A percentile compares a stretch with the other conserved stretches of the same genome.
These are phyloP conservation scores for Fraxinus greggii DNA, from an alignment of 305 asterid genomes.

Conservation along the genomic window DNA sequence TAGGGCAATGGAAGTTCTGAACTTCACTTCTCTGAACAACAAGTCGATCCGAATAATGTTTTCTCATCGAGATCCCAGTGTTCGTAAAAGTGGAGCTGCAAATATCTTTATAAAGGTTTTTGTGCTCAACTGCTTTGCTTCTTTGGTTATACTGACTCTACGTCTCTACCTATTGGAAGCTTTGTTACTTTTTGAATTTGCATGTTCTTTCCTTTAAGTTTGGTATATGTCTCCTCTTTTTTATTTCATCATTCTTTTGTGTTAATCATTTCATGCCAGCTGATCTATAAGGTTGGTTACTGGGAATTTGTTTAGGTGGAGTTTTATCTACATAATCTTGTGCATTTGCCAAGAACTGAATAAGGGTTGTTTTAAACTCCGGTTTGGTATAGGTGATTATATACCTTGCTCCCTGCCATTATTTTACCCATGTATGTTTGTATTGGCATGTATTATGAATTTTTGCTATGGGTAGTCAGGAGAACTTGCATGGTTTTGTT, in stretches of 20 bases:
- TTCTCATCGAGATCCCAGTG: conserved; percentile 43
- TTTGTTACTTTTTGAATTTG: background rate
- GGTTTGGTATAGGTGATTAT: background rate
- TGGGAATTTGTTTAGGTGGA: background rate
- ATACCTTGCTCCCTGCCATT: background rate
- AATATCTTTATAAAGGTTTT: conserved; percentile 45
- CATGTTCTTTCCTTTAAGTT: background rate
- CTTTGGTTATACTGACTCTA: background rate
- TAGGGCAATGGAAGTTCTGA: conserved; percentile 37
- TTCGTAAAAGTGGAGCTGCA: conserved; percentile 37
- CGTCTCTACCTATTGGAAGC: background rate
- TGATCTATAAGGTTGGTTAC: background rate
- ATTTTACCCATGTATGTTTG: background rate
- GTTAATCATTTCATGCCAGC: background rate
- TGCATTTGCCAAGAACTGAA: background rate
- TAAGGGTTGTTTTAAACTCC: background rate
- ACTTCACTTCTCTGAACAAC: conserved; percentile 40
- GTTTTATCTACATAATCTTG: background rate
- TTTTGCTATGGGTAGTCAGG: background rate
- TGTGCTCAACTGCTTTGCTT: background rate
- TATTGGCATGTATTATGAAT: background rate
- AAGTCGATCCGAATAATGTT: conserved; percentile 40
- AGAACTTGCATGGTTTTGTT: background rate
- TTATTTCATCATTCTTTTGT: background rate
- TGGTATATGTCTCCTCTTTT: background rate